Evolutionary conservation across 257 asterid species (phyloP), one percentile per base, ranked within the genome.

Genomic region (Leonotis leonurus): DNA sequence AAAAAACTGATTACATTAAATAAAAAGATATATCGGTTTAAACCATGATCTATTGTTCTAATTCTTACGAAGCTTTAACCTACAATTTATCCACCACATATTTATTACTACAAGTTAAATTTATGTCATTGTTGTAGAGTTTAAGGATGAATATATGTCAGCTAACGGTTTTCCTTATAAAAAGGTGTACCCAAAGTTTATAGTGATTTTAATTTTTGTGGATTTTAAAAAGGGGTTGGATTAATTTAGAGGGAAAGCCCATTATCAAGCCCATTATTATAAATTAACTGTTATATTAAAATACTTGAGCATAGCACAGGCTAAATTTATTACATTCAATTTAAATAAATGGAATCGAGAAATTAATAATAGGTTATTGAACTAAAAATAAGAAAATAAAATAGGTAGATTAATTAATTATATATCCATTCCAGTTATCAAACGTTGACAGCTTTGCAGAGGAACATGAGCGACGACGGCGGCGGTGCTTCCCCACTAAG

Each of bases 361-460:
- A 61, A 41, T 30, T 40, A 61, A 62, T 61, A 69, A 41, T 43
- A 41, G 41, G 0, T 26, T 49, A 37, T 52, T 8, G 52, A 61
- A 21, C 56, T 11, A 27, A 68, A 71, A 32, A 5, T 56, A 64
- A 57, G 10, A 69, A 65, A 21, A 40, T 1, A 14, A 41, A 14
- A 2, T 45, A 45, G 26, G 3, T 45, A 44, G 3, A 3, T 40
- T n/a, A 24, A n/a, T n/a, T n/a, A n/a, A n/a, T n/a, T 1, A 50
- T 9, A 26, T 12, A 32, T 39, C n/a, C n/a, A n/a, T n/a, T n/a
- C n/a, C n/a, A n/a, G n/a, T n/a, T n/a, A 13, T 85, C 79, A 83
- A 39, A 80, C 87, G 66, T 86, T 84, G 18, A 89, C 85, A 1
- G 85, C 77, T 54, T 86, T 81, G 87, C 94, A 80, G 9, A 86